Conservation (phyloP, 441 rosid species). For the Sinapis alba region DNA sequence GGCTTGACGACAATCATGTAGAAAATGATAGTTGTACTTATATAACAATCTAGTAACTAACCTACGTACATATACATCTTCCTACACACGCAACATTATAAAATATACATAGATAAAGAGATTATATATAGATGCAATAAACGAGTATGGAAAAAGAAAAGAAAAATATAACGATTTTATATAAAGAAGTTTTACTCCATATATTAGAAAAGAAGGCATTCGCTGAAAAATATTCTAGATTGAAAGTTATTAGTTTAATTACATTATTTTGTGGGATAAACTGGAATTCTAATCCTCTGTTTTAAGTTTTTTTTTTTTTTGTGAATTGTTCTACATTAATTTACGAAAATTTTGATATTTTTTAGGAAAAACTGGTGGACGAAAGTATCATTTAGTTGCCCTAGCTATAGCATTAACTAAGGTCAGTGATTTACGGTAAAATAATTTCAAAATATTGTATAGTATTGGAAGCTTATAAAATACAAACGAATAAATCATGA, state of each 20-base stretch:
- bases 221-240: neutral
- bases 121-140: neutral
- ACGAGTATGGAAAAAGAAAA: neutral
- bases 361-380: neutral
- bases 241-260: neutral
- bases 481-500: neutral
- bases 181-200: neutral
- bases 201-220: neutral
- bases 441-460: neutral
- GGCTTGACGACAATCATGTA: neutral
- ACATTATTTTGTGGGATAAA: neutral
- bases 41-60: neutral
- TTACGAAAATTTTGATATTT: neutral
- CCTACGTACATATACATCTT: neutral
- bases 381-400: neutral
- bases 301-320: neutral
- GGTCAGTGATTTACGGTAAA: neutral
- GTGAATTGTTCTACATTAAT: neutral
- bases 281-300: neutral
- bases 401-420: neutral
- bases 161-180: neutral
- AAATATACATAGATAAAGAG: neutral
- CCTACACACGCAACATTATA: neutral
- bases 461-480: neutral
- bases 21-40: neutral